phyloP scores from a whole-genome alignment of 2,329 filamentous ascomycete species.

The Epichloe uncinata region DNA sequence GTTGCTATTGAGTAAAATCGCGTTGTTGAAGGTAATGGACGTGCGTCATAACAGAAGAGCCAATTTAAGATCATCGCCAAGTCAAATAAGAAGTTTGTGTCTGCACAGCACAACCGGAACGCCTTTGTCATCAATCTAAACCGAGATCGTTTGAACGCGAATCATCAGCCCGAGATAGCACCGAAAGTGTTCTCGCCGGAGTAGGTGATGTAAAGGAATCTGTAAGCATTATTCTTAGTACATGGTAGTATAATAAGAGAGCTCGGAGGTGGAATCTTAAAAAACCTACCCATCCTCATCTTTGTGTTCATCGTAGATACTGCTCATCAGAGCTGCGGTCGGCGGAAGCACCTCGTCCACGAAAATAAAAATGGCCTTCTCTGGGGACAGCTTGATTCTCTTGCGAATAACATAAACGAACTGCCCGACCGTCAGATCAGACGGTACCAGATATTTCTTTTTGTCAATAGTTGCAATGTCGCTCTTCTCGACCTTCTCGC shows the following conservation, averaged over 20 bases:
- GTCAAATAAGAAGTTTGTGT: constrained; percentile 11
- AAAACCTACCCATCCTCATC: constrained; percentile 51
- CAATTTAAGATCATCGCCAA: background rate
- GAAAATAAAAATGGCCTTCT: constrained; percentile 99
- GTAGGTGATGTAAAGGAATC: constrained; percentile 98
- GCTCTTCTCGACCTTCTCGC: constrained; percentile 98
- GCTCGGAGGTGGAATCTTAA: background rate
- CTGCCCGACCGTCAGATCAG: constrained; percentile 95
- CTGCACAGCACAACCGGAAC: constrained; percentile 21
- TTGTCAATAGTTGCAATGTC: constrained; percentile 99
- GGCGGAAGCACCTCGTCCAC: constrained; percentile 96
- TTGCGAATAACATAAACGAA: constrained; percentile 99
- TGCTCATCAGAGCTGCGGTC: constrained; percentile 95
- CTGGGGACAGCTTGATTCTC: constrained; percentile 97
- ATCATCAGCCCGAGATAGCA: constrained; percentile 11
- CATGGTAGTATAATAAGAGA: background rate
- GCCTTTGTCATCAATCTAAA: constrained; percentile 11
- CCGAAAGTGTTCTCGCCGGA: constrained; percentile 99
- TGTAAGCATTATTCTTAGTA: constrained; percentile 20
- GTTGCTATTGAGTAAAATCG: background rate
- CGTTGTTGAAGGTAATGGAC: background rate
- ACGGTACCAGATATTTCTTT: constrained; percentile 98
- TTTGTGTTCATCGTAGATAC: constrained; percentile 99
- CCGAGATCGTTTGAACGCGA: background rate
- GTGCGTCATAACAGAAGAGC: constrained; percentile 7